Evolutionary conservation across 2,329 filamentous ascomycete genomes (phyloP).

Genomic region (Coleophoma crateriformis): DNA sequence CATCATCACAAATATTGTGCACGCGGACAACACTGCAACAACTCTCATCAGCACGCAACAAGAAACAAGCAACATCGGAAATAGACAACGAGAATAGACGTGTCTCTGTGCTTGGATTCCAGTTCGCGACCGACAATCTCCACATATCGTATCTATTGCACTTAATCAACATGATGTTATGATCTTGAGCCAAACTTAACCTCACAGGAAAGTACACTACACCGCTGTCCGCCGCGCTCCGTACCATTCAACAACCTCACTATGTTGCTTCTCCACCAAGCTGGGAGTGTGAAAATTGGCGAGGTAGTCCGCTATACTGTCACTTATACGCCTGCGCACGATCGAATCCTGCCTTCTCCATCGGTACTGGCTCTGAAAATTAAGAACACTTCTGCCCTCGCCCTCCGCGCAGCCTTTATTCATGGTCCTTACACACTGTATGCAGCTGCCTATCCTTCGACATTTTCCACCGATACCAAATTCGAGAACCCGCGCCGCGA

Average conservation of each 20-base stretch:
- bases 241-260: conserved; percentile 9
- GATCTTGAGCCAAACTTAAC: too few species aligned
- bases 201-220: too few species aligned
- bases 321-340: conserved; percentile 83
- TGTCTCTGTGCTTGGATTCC: too few species aligned
- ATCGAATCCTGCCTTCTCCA: conserved; percentile 85
- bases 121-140: too few species aligned
- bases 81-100: too few species aligned
- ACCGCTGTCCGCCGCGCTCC: too few species aligned
- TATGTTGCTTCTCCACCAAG: conserved; percentile 90
- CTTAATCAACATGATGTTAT: too few species aligned
- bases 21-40: too few species aligned
- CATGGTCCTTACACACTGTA: conserved; percentile 93
- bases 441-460: conserved; percentile 76
- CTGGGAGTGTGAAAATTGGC: conserved; percentile 87
- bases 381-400: conserved; percentile 86
- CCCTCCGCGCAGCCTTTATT: conserved; percentile 89
- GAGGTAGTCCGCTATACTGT: conserved; percentile 89
- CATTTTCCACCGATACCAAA: conserved; percentile 78
- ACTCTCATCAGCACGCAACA: too few species aligned
- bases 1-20: too few species aligned
- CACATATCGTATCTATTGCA: too few species aligned
- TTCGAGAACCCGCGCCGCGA: conserved; percentile 63
- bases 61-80: too few species aligned
- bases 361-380: conserved; percentile 77